A percentile compares a stretch with the other conserved stretches of the same genome.
Evolutionary conservation across 495 filamentous ascomycete genomes (phyloP).

Genomic region (Ramalina peruviana): DNA sequence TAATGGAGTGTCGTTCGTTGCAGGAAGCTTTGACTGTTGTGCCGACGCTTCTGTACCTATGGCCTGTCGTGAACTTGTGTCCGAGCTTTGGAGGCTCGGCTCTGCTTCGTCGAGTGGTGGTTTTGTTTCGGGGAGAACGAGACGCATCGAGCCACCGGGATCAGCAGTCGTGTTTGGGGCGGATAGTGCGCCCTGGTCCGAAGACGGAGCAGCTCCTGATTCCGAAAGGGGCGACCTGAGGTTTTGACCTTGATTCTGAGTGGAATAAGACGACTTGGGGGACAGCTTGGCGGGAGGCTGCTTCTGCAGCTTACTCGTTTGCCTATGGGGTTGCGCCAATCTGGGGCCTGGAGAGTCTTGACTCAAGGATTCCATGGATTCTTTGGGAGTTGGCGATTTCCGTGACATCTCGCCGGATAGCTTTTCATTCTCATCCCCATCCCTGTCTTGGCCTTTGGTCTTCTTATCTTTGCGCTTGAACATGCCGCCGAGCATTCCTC

Average conservation of each 20-base stretch:
- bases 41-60: conserved; percentile 6
- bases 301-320: conserved; percentile 66
- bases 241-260: conserved; percentile 1
- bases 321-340: conserved; percentile 31
- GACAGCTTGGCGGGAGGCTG: conserved; percentile 41
- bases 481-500: conserved; percentile 82
- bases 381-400: conserved; percentile 36
- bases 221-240: conserved; percentile 6
- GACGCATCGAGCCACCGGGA: conserved; percentile 36
- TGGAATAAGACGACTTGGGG: conserved; percentile 20
- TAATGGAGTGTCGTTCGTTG: conserved; percentile 7
- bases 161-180: conserved; percentile 3
- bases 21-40: conserved; percentile 4
- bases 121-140: conserved; percentile 42
- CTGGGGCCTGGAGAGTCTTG: conserved; percentile 25
- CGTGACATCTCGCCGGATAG: conserved; percentile 40
- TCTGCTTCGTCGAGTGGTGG: conserved; percentile 24
- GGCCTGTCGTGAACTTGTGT: conserved; percentile 15
- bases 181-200: conserved; percentile 4
- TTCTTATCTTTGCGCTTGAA: conserved; percentile 96
- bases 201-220: conserved; percentile 3
- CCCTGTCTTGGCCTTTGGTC: conserved; percentile 50
- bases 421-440: conserved; percentile 48
- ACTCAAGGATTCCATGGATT: conserved; percentile 33
- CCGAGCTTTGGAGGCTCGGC: conserved; percentile 1